Conservation (phyloP, 345 rosid species). For the Sapria himalayana region DNA sequence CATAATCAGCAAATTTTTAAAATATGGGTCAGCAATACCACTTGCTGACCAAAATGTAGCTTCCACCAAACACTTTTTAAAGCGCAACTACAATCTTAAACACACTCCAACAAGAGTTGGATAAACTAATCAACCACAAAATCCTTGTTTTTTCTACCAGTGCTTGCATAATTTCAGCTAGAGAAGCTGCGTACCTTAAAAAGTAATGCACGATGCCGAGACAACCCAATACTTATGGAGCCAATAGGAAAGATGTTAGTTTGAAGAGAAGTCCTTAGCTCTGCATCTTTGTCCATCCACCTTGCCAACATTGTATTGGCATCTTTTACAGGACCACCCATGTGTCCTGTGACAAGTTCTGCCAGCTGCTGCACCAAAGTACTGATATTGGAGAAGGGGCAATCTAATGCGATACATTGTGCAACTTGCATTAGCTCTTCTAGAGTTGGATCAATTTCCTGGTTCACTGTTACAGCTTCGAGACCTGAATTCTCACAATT, state of each 20-base stretch:
- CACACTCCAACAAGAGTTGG: no score
- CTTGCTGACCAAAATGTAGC: no score
- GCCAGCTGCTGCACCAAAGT: slow-evolving; percentile 64
- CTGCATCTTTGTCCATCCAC: slow-evolving; percentile 78
- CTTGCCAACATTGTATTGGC: slow-evolving; percentile 54
- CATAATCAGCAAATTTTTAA: no score
- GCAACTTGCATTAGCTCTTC: slow-evolving; percentile 74
- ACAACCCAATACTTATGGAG: slow-evolving; percentile 61
- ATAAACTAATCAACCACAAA: no score
- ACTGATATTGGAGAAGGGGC: slow-evolving; percentile 40
- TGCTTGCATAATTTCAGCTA: no score
- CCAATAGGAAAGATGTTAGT: slow-evolving; percentile 82
- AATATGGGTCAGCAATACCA: no score
- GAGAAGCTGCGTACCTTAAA: slow-evolving; percentile 91
- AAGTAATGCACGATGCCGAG: slow-evolving; percentile 94
- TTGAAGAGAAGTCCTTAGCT: slow-evolving; percentile 55
- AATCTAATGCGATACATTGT: slow-evolving; percentile 58
- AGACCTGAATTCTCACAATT: slow-evolving; percentile 42
- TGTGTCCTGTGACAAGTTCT: slow-evolving; percentile 82
- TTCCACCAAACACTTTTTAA: no score
- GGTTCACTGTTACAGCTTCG: slow-evolving; percentile 72
- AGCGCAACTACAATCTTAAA: no score
- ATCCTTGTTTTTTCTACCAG: no score
- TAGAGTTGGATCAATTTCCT: slow-evolving; percentile 42
- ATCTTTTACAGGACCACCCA: slow-evolving; percentile 96